Conservation (phyloP, 2,329 filamentous ascomycete species). For the Ophiocordyceps camponoti-leonardi region DNA sequence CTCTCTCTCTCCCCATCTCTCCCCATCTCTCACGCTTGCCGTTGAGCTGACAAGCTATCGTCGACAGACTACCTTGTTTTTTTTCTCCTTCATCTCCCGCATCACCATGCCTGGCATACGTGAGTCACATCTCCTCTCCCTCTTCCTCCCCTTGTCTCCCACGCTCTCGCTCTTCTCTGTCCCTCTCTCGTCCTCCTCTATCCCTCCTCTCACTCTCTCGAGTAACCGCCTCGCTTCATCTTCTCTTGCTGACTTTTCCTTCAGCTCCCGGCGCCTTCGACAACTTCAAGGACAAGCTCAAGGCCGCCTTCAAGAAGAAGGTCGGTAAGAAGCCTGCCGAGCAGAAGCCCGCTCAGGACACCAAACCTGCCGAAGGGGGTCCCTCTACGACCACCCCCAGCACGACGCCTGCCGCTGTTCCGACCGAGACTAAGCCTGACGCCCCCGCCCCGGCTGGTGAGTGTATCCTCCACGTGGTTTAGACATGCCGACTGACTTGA, state of each 20-base stretch:
- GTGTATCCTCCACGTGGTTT: constrained; percentile 3
- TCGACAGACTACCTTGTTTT: background rate
- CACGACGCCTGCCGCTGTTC: constrained; percentile 11
- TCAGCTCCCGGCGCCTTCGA: constrained; percentile 31
- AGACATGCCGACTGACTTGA: background rate
- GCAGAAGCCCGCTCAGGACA: constrained; percentile 9
- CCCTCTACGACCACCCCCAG: constrained; percentile 10
- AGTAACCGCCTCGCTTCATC: background rate
- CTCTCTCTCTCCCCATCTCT: no score
- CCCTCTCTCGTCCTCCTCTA: no score
- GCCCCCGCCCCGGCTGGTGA: constrained; percentile 14
- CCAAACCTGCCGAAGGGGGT: constrained; percentile 7
- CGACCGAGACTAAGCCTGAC: constrained; percentile 18
- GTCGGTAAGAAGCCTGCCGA: constrained; percentile 14
- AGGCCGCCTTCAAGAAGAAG: constrained; percentile 34
- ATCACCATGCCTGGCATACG: constrained; percentile 34
- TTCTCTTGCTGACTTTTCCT: background rate
- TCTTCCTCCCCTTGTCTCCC: background rate
- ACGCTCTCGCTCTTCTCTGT: no score
- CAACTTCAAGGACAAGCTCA: constrained; percentile 39
- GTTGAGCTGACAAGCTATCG: background rate
- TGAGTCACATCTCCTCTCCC: constrained; percentile 15
- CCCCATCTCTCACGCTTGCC: no score
- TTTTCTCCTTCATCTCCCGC: background rate
- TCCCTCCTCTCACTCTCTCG: no score